Evolutionary conservation across 1,284 basidiomycete species (phyloP).

Genomic region (Ustilago hordei): DNA sequence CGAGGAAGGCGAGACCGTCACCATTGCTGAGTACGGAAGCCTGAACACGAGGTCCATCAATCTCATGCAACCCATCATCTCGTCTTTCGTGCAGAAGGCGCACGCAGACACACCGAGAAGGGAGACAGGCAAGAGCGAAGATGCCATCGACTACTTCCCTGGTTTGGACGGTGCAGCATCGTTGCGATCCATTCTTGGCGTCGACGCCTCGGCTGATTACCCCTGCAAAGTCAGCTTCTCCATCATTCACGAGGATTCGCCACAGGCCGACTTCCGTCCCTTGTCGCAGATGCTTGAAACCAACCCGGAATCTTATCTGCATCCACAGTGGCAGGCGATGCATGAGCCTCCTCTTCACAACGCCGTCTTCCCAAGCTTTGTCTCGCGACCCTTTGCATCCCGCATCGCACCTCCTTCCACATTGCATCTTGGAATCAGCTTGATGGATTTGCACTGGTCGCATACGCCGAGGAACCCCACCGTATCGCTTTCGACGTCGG

Average conservation of each 20-base stretch:
- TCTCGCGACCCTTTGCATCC: conserved; percentile 67
- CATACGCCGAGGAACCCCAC: conserved; percentile 64
- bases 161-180: conserved; percentile 36
- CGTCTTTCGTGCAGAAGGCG: conserved; percentile 56
- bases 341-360: conserved; percentile 63
- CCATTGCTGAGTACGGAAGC: conserved; percentile 70
- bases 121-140: conserved; percentile 22
- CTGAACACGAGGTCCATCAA: conserved; percentile 67
- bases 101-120: conserved; percentile 31
- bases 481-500: conserved; percentile 65
- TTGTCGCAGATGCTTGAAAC: conserved; percentile 64
- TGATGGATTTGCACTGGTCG: conserved; percentile 71
- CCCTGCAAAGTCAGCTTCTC: conserved; percentile 64
- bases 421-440: conserved; percentile 68
- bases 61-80: conserved; percentile 67
- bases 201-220: conserved; percentile 30
- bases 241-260: conserved; percentile 68
- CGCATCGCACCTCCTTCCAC: conserved; percentile 68
- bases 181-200: conserved; percentile 40
- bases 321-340: conserved; percentile 61
- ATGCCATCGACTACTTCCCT: conserved; percentile 37
- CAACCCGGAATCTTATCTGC: conserved; percentile 63
- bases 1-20: conserved; percentile 54
- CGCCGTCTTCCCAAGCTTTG: conserved; percentile 66
- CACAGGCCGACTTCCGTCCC: conserved; percentile 67